phyloP scores from a whole-genome alignment of 345 rosid species.

The Aquilaria malaccensis region DNA sequence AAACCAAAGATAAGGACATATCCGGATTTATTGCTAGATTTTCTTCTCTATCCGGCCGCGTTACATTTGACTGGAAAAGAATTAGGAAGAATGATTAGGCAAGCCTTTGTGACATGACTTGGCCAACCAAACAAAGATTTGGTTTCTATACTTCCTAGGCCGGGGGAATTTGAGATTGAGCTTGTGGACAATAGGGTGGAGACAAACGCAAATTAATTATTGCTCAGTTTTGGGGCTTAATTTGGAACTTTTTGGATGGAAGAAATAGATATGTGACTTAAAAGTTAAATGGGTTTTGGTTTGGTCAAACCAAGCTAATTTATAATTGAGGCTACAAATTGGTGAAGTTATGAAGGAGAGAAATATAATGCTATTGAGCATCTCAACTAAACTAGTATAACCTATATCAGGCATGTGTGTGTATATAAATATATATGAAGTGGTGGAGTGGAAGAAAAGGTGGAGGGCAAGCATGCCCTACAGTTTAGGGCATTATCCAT shows the following conservation, averaged over 20 bases:
- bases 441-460: background rate
- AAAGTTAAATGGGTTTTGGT: too few relatives aligned
- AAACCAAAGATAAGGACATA: slow-evolving; percentile 7
- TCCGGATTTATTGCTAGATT: background rate
- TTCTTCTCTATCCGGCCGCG: background rate
- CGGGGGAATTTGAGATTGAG: slow-evolving; percentile 18
- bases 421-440: background rate
- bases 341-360: background rate
- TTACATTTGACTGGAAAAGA: slow-evolving; percentile 8
- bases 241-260: slow-evolving; percentile 10
- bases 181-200: slow-evolving; percentile 25
- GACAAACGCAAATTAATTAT: slow-evolving; percentile 15
- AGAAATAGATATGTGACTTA: background rate
- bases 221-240: slow-evolving; percentile 4
- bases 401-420: too few relatives aligned
- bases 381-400: too few relatives aligned
- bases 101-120: background rate
- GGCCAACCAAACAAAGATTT: slow-evolving; percentile 13
- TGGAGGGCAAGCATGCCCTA: slow-evolving; percentile 23
- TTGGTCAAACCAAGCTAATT: slow-evolving; percentile 1
- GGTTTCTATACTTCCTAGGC: background rate
- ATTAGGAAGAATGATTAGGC: background rate
- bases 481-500: slow-evolving; percentile 25
- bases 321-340: background rate
- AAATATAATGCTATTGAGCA: background rate